Evolutionary conservation across 2,329 filamentous ascomycete species (phyloP), one percentile per base, ranked within the genome.

Genomic region (Coniochaeta ligniaria): DNA sequence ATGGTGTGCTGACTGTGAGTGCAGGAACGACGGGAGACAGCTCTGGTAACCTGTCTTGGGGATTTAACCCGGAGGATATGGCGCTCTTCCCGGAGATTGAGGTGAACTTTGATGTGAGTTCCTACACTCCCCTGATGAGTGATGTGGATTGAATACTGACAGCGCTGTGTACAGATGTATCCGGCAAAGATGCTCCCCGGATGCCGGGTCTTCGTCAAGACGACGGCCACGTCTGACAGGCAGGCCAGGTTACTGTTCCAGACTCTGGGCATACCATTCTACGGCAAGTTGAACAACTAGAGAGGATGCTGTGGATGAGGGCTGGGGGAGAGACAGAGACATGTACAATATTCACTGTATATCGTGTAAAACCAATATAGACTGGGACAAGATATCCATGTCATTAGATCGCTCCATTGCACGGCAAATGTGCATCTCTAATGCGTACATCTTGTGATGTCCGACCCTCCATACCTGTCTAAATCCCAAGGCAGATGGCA

Each of bases 71-170:
- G 6, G 87, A 91, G 61, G 85, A 89, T 66, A 86, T 96, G 68
- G 86, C 89, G 58, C 79, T 91, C 65, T 99, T 98, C 77, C 95
- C 95, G 0, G 95, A 99, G 78, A 85, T 99, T 54, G 93, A 97
- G 75, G 86, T 92, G 68, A 97, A 96, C 78, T 96, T 95, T 71
- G 91, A 96, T 76, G 92, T 96, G 77, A 83, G 90, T 83, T 45
- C 8, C 8, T n/a, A 33, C 35, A 24, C 26, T 20, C 8, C 22
- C 12, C 24, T 26, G 17, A 12, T 17, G 16, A 38, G 16, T 4
- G 17, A 7, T n/a, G 6, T n/a, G 35, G n/a, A 43, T 14, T 3
- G 38, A 38, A 17, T 59, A 71, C 64, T 68, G 57, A 67, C 63
- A 7, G 11, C 17, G 26, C 3, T 20, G 16, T 41, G 16, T 41